phyloP scores from a whole-genome alignment of 2,329 filamentous ascomycete genomes.

The Monascus ruber region DNA sequence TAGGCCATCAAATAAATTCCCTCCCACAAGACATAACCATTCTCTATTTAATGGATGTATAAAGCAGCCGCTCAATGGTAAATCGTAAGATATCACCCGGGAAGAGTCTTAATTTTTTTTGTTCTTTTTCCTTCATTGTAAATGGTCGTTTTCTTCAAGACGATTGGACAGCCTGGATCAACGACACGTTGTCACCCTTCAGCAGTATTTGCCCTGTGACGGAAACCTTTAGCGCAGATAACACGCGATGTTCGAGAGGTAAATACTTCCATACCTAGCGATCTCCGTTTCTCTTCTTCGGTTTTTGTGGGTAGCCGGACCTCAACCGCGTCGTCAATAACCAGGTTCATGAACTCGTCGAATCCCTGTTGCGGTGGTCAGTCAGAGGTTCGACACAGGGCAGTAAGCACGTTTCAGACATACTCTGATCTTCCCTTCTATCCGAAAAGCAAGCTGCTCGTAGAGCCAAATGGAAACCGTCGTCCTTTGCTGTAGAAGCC shows the following conservation, averaged over 20 bases:
- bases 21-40: not conserved
- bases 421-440: slow-evolving; percentile 92
- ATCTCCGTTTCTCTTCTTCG: slow-evolving; percentile 65
- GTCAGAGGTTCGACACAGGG: not conserved
- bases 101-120: not conserved
- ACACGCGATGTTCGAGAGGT: no score
- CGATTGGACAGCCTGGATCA: slow-evolving; percentile 53
- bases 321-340: slow-evolving; percentile 89
- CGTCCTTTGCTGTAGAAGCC: slow-evolving; percentile 71
- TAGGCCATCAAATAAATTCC: not conserved
- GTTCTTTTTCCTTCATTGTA: no score
- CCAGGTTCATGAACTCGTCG: slow-evolving; percentile 99
- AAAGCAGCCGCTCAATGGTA: slow-evolving; percentile 8
- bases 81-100: slow-evolving; percentile 5
- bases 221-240: no score
- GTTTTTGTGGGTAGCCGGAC: slow-evolving; percentile 76
- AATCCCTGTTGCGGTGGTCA: slow-evolving; percentile 55
- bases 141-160: slow-evolving; percentile 1
- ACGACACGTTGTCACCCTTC: slow-evolving; percentile 78
- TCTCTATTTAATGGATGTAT: slow-evolving; percentile 9
- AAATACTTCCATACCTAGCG: slow-evolving; percentile 51
- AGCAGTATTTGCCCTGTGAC: slow-evolving; percentile 65
- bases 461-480: slow-evolving; percentile 94
- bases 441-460: slow-evolving; percentile 85
- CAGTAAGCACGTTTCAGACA: slow-evolving; percentile 22